A percentile compares a stretch with the other conserved stretches of the same genome.
Conservation (phyloP, 805 yeast species). For the Candida maris region DNA sequence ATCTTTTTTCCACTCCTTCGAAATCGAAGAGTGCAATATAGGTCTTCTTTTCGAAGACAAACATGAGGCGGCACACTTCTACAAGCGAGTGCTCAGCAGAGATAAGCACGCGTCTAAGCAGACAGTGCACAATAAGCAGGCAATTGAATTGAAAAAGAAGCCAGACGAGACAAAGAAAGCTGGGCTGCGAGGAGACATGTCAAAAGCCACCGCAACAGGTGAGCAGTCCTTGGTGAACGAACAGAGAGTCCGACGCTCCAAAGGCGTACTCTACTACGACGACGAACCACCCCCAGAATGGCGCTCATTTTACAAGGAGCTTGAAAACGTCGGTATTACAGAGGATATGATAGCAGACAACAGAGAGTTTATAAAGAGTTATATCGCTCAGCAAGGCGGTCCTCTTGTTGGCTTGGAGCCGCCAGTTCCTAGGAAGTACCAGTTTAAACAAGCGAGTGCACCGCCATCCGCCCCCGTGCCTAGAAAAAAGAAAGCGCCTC, state of each 20-base stretch:
- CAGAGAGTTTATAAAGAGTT: constrained; percentile 75
- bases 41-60: constrained; percentile 90
- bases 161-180: constrained; percentile 35
- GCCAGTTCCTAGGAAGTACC: constrained; percentile 67
- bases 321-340: constrained; percentile 73
- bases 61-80: constrained; percentile 81
- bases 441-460: constrained; percentile 26
- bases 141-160: constrained; percentile 69
- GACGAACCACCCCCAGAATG: constrained; percentile 82
- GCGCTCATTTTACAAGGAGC: constrained; percentile 68
- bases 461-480: constrained; percentile 25
- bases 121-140: constrained; percentile 82
- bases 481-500: constrained; percentile 30
- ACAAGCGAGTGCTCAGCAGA: constrained; percentile 68
- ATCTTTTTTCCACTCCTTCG: constrained; percentile 91
- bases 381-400: constrained; percentile 70
- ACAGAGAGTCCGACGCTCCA: constrained; percentile 52
- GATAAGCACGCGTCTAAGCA: constrained; percentile 84
- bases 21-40: constrained; percentile 81
- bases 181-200: constrained; percentile 66
- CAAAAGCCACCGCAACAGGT: constrained; percentile 4
- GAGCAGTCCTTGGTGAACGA: constrained; percentile 32
- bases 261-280: constrained; percentile 67
- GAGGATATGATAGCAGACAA: constrained; percentile 90
- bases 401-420: constrained; percentile 82